Evolutionary conservation across 345 rosid species (phyloP), one percentile per base, ranked within the genome.

Genomic region (Arabidopsis arenosa): DNA sequence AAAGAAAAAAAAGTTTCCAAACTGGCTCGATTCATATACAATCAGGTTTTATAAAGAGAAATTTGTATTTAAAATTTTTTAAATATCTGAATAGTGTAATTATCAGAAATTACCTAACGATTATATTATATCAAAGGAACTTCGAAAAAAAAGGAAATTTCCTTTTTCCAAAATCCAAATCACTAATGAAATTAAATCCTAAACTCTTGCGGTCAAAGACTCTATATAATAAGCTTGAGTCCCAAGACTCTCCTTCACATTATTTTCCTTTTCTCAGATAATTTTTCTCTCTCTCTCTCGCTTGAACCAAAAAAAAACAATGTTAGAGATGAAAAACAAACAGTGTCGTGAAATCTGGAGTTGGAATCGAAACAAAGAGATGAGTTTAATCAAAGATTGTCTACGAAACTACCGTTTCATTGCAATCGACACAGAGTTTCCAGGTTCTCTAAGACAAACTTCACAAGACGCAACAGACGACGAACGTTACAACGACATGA

Each of bases 401-500:
- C 1, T 75, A 6, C 9, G 8, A 10, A n/a, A 11, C 3, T 4
- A 47, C 21, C 1, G n/a, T 4, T 57, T 33, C 21, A 18, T 18
- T 18, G 21, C 21, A 18, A 18, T 18, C 21, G 21, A 18, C 21
- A 18, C 21, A 18, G 0, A 65, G 21, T 18, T 65, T 0, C 57
- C 58, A 0, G 73, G 53, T 11, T 47, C 15, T 12, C 11, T 75
- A 4, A 57, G 44, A 8, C 4, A 66, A 8, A 66, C 60, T 0
- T 40, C 60, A 2, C 36, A 13, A 9, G 6, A 51, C 9, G 41
- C 54, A 15, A 1, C 18, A 0, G 51, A 74, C 0, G 6, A 36
- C 0, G 28, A 74, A 55, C 65, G 58, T 0, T 74, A 74, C 58
- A 0, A 9, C 30, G 48, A 74, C 15, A 45, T 75, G 73, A n/a